phyloP scores from a whole-genome alignment of 106 monocot species.

The Platanthera guangdongensis region DNA sequence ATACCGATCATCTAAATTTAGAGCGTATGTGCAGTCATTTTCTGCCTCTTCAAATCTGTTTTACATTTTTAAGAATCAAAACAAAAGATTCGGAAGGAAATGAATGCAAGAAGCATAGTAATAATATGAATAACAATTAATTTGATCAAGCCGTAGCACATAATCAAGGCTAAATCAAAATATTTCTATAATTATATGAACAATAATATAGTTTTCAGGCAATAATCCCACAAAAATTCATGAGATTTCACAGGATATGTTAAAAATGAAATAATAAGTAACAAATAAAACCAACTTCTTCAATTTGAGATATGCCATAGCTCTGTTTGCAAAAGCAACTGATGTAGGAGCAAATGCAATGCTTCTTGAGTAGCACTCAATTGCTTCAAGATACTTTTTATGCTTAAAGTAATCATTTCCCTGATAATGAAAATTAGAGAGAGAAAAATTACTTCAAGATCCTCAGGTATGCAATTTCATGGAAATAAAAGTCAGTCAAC shows the following conservation, averaged over 20 bases:
- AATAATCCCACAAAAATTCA: background rate
- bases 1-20: conserved; percentile 90
- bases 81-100: background rate
- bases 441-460: conserved; percentile 11
- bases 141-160: background rate
- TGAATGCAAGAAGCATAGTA: background rate
- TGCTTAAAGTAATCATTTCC: conserved; percentile 97
- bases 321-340: conserved; percentile 97
- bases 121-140: background rate
- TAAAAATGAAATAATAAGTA: background rate
- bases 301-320: conserved; percentile 95
- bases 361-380: conserved; percentile 95
- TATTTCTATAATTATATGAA: background rate
- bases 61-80: background rate
- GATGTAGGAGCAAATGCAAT: conserved; percentile 75
- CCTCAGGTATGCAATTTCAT: background rate
- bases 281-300: conserved; percentile 46
- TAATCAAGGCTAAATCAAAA: background rate
- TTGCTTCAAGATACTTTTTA: conserved; percentile 69
- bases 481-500: background rate
- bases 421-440: conserved; percentile 22
- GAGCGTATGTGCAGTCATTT: conserved; percentile 85
- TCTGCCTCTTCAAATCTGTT: conserved; percentile 86
- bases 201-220: background rate
- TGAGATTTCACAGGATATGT: background rate